Base-by-base conservation (phyloP, 2,329 filamentous ascomycete genomes). In the Colletotrichum chlorophyti region DNA sequence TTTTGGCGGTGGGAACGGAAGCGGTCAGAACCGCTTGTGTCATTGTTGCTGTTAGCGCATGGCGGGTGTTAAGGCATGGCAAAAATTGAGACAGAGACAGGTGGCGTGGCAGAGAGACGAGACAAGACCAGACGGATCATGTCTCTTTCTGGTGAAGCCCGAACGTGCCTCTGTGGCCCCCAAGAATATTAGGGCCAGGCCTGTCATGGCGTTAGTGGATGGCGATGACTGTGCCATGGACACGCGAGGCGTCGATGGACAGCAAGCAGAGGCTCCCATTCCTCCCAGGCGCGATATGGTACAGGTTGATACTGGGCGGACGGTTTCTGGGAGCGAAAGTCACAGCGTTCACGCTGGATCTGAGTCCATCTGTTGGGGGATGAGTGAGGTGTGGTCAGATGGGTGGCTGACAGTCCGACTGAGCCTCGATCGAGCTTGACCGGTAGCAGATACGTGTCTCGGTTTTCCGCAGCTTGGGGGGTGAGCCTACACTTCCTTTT, bases 31-130 rank as follows among this genome's bases (percentile, higher is more conserved):
- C 23, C 19, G 53, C 38, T 47, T 31, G 38, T 52, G 38, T 11
- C 26, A 38, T 32, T 23, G 41, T 35, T 24, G n/a, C n/a, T n/a
- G n/a, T n/a, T n/a, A n/a, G n/a, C 23, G 17, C 37, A 15, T 15
- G 26, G 43, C 17, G 42, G 42, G n/a, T n/a, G n/a, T n/a, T n/a
- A n/a, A 12, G 15, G 26, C 35, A 48, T 15, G 27, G 41, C 43
- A 17, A 31, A 26, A 34, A 35, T 26, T 41, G 27, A 32, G 42
- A 31, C 12, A 37, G n/a, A 15, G 23, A 35, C 15, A 31, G 23
- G 11, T 51, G 29, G 53, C 29, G 41, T 53, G 48, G 40, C 53
- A 58, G 40, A 26, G 47, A 57, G 54, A 58, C 32, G 17, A 58
- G 48, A 43, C 47, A 38, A 50, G 27, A 46, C 53, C 48, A 46